phyloP scores from a whole-genome alignment of 768 basidiomycete species.

The Obba rivulosa region DNA sequence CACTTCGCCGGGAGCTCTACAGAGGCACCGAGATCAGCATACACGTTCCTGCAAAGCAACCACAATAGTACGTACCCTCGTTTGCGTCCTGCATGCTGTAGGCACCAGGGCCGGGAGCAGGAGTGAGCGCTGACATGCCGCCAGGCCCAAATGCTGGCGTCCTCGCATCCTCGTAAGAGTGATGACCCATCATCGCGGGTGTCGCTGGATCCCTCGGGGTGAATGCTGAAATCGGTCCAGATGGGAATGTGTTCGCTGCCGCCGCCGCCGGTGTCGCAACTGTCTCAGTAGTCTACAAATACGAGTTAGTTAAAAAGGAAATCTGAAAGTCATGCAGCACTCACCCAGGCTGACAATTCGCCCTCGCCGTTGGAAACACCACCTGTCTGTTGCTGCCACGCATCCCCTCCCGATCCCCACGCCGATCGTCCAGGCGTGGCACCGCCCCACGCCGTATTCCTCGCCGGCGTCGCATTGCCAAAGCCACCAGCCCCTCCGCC shows the following conservation, averaged over 20 bases:
- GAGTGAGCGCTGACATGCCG: too few species aligned
- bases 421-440: conserved; percentile 12
- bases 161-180: too few species aligned
- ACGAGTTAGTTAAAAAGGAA: too few species aligned
- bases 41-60: too few species aligned
- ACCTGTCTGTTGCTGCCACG: background rate
- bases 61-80: conserved; percentile 7
- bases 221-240: too few species aligned
- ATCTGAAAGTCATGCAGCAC: background rate
- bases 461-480: conserved; percentile 23
- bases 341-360: background rate
- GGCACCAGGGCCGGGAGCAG: background rate
- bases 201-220: too few species aligned
- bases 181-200: too few species aligned
- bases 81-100: conserved; percentile 2
- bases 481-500: conserved; percentile 14
- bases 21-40: background rate
- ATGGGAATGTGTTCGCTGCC: too few species aligned
- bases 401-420: conserved; percentile 15
- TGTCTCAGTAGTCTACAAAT: too few species aligned
- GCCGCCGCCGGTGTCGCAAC: too few species aligned
- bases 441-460: conserved; percentile 14
- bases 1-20: conserved; percentile 17
- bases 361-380: background rate
- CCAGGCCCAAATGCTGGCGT: too few species aligned